Conservation (phyloP, 73 alveolate genomes). For the Paramecium sexaurelia region DNA sequence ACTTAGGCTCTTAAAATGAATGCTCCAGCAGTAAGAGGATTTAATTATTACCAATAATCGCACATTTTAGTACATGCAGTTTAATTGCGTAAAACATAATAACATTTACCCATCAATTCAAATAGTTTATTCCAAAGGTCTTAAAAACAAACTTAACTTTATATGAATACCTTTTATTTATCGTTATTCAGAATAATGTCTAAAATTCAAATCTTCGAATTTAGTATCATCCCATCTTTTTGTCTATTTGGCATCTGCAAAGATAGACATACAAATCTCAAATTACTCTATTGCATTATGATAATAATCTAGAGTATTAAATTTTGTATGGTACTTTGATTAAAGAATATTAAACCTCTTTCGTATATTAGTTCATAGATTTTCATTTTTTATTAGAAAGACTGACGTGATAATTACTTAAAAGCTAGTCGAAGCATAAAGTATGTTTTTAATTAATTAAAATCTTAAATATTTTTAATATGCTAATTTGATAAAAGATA, state of each 20-base stretch:
- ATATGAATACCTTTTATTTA: neutral
- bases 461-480: too few species aligned
- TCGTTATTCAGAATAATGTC: neutral
- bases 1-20: constrained; percentile 6
- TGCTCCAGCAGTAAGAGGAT: neutral
- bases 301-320: neutral
- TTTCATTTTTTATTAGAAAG: constrained; percentile 4
- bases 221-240: constrained; percentile 36
- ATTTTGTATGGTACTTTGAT: neutral
- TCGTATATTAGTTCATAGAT: constrained; percentile 6
- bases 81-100: neutral
- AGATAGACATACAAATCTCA: neutral
- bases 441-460: neutral
- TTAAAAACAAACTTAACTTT: neutral
- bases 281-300: neutral
- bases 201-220: neutral
- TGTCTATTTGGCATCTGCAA: neutral
- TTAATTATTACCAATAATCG: constrained; percentile 1
- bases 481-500: too few species aligned
- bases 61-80: constrained; percentile 10
- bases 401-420: constrained; percentile 9
- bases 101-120: neutral
- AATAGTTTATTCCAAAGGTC: neutral
- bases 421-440: constrained; percentile 36
- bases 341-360: constrained; percentile 3